Percentiles rank a stretch among this genome's conserved stretches.
Evolutionary conservation across 2,329 filamentous ascomycete species (phyloP).

Genomic region (Neopestalotiopsis rosae): DNA sequence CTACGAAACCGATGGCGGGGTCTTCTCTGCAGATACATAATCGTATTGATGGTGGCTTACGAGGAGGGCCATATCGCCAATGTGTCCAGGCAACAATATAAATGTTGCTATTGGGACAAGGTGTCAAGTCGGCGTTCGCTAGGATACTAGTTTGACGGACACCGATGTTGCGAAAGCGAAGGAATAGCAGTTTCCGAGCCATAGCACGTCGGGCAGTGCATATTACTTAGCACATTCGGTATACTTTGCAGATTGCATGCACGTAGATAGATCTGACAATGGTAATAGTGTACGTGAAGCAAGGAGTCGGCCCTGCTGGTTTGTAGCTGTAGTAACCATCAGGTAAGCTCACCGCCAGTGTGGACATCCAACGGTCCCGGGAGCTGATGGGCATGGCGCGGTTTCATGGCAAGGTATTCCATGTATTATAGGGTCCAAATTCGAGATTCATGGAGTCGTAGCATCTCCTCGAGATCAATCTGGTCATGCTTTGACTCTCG

Average conservation of each 20-base stretch:
- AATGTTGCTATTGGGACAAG: not conserved
- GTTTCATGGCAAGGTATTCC: not conserved
- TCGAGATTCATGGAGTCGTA: not conserved
- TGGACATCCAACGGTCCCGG: not conserved
- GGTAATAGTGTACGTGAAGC: not conserved
- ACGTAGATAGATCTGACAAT: not conserved
- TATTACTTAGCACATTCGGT: not conserved
- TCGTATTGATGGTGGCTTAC: constrained; percentile 4
- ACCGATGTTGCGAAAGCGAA: not conserved
- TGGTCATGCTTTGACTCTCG: not conserved
- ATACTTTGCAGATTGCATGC: not conserved
- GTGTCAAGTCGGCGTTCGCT: not conserved
- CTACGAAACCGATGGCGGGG: not conserved
- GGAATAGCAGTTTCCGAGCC: not conserved
- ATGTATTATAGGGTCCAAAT: not conserved
- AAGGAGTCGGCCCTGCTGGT: not conserved
- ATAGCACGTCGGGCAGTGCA: not conserved
- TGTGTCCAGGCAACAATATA: constrained; percentile 11
- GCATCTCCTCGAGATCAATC: not conserved
- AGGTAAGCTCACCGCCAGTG: not conserved
- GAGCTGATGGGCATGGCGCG: not conserved
- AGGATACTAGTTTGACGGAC: not conserved
- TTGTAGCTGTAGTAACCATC: not conserved
- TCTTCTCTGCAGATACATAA: constrained; percentile 9
- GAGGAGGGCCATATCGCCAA: constrained; percentile 6